Percentiles rank a stretch among this genome's conserved stretches.
Evolutionary conservation across 2,329 filamentous ascomycete genomes (phyloP).

Genomic region (Orbilia ellipsospora): DNA sequence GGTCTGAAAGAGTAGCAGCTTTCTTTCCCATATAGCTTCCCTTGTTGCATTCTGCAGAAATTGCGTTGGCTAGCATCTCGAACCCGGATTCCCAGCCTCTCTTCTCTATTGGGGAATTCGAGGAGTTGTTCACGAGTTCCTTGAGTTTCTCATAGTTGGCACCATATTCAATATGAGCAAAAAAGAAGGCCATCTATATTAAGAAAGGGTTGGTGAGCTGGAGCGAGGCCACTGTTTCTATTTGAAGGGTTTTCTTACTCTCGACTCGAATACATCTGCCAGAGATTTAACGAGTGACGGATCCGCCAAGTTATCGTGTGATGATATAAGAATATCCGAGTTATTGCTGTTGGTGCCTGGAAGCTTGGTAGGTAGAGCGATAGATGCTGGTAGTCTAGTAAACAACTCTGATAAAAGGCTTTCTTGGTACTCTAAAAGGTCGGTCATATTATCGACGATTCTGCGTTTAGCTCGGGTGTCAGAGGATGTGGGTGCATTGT

Average conservation of each 20-base stretch:
- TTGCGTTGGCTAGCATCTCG: slow-evolving; percentile 52
- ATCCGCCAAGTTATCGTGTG: slow-evolving; percentile 50
- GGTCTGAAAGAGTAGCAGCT: slow-evolving; percentile 44
- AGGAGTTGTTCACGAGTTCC: slow-evolving; percentile 35
- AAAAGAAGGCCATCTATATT: slow-evolving; percentile 46
- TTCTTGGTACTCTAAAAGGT: slow-evolving; percentile 52
- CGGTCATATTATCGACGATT: slow-evolving; percentile 53
- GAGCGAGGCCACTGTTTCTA: background rate
- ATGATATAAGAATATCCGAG: slow-evolving; percentile 28
- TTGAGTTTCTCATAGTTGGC: slow-evolving; percentile 47
- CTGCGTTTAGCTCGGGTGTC: slow-evolving; percentile 41
- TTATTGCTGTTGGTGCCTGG: background rate
- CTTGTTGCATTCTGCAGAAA: slow-evolving; percentile 50
- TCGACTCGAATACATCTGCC: slow-evolving; percentile 48
- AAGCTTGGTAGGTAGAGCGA: slow-evolving; percentile 35
- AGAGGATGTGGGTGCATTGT: slow-evolving; percentile 8
- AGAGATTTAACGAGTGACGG: slow-evolving; percentile 53
- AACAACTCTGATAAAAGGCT: slow-evolving; percentile 49
- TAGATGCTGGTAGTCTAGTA: slow-evolving; percentile 48
- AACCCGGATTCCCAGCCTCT: slow-evolving; percentile 52
- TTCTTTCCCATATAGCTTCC: slow-evolving; percentile 50
- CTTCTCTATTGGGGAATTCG: slow-evolving; percentile 22
- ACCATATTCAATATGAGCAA: slow-evolving; percentile 49
- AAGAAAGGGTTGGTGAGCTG: background rate
- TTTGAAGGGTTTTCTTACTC: slow-evolving; percentile 16